A percentile compares a stretch with the other conserved stretches of the same genome.
Conservation (phyloP, 2,329 filamentous ascomycete genomes). For the Spiromastix sp. region DNA sequence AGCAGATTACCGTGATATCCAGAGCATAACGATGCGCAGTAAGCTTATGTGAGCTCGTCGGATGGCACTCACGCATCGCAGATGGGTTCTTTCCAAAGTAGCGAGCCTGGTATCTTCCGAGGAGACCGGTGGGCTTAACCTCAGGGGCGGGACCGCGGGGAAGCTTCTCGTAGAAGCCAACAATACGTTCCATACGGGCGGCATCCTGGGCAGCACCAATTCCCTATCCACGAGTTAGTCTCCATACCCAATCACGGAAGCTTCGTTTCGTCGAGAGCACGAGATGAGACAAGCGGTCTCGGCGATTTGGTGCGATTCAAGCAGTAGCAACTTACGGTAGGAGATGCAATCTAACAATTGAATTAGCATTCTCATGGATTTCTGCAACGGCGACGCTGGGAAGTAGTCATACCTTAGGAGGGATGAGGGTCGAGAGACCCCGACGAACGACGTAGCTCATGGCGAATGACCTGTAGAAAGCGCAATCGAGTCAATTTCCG, state of each 20-base stretch:
- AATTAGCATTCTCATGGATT: constrained; percentile 29
- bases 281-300: not conserved
- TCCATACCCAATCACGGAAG: no score
- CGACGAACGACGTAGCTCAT: constrained; percentile 91
- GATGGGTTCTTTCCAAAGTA: constrained; percentile 96
- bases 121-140: constrained; percentile 66
- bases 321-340: constrained; percentile 54
- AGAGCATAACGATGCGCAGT: no score
- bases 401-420: constrained; percentile 69
- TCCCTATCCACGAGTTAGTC: constrained; percentile 46
- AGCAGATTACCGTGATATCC: constrained; percentile 2
- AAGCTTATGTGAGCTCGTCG: no score
- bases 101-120: constrained; percentile 72
- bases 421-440: constrained; percentile 95
- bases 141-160: constrained; percentile 85
- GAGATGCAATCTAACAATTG: constrained; percentile 60
- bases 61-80: constrained; percentile 75
- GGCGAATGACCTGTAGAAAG: constrained; percentile 39
- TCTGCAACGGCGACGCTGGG: not conserved
- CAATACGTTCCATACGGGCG: constrained; percentile 92
- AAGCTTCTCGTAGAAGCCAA: constrained; percentile 98
- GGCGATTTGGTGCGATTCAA: constrained; percentile 3
- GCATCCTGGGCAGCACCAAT: constrained; percentile 93
- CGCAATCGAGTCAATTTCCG: constrained; percentile 2
- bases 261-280: not conserved